Conservation (phyloP, 331 rosid species). For the Stylosanthes scabra region DNA sequence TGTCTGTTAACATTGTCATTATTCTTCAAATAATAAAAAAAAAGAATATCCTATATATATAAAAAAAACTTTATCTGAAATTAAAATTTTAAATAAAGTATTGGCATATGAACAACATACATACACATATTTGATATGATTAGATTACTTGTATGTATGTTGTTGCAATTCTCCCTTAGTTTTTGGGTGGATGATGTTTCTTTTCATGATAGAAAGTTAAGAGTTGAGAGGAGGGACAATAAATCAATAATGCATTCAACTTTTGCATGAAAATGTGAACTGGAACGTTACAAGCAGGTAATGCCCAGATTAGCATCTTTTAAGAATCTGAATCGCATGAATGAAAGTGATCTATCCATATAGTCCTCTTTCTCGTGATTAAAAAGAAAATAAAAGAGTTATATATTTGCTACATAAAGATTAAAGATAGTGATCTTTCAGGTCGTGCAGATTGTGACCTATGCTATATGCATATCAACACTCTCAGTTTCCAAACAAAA, state of each 20-base stretch:
- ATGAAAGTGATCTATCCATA: constrained; percentile 1
- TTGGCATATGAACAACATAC: neutral
- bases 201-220: neutral
- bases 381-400: neutral
- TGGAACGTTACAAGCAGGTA: neutral
- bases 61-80: neutral
- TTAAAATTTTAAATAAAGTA: neutral
- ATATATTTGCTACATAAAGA: neutral
- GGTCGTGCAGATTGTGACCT: constrained; percentile 30
- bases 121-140: too few species aligned
- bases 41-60: neutral
- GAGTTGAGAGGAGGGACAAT: neutral
- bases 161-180: neutral
- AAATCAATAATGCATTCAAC: neutral
- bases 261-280: neutral
- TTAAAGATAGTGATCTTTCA: constrained; percentile 14
- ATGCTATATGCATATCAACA: neutral
- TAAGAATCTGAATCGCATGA: constrained; percentile 1
- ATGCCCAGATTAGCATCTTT: constrained; percentile 14
- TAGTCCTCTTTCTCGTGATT: neutral
- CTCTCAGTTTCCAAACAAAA: constrained; percentile 8
- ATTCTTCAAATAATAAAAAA: neutral
- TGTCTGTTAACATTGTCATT: neutral
- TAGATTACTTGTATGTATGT: too few species aligned
- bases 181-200: too few species aligned